These are phyloP conservation scores for Hygrocybe punicea DNA, from an alignment of 768 basidiomycete species.

Conservation along the genomic window DNA sequence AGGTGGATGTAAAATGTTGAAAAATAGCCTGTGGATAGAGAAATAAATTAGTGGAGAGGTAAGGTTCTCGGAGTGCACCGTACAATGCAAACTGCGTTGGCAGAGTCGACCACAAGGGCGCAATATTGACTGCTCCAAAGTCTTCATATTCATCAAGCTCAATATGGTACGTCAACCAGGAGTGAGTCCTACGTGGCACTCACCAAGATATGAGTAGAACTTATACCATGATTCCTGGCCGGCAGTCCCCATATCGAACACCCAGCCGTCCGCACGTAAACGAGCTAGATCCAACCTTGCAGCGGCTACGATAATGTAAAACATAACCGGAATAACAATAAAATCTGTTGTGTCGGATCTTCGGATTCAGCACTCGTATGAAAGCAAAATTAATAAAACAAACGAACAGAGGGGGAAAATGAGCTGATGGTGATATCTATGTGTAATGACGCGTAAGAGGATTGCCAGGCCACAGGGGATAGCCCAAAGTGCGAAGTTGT, in stretches of 20 bases:
- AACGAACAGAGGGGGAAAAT: conserved; percentile 83
- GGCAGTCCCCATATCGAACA: conserved; percentile 66
- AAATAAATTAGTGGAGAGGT: neutral
- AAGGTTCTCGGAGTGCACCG: conserved; percentile 26
- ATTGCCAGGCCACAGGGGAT: conserved; percentile 75
- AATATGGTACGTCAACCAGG: neutral
- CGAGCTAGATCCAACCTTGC: conserved; percentile 55
- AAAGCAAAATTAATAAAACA: neutral
- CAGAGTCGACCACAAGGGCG: conserved; percentile 73
- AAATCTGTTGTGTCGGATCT: conserved; percentile 52
- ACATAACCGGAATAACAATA: conserved; percentile 71
- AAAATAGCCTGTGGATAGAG: conserved; percentile 55
- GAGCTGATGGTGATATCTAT: conserved; percentile 78
- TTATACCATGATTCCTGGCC: conserved; percentile 66
- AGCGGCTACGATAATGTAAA: conserved; percentile 75
- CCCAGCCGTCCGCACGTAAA: conserved; percentile 71
- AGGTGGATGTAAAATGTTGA: conserved; percentile 81
- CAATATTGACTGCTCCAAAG: conserved; percentile 54
- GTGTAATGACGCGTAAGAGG: conserved; percentile 74
- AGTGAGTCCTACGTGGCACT: conserved; percentile 15
- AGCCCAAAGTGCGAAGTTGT: conserved; percentile 73
- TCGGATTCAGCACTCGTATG: neutral
- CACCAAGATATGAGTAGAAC: conserved; percentile 80
- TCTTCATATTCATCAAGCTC: conserved; percentile 41
- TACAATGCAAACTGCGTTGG: conserved; percentile 93